phyloP scores from a whole-genome alignment of 129 eudicot genomes.

The Flaveria ramosissima region DNA sequence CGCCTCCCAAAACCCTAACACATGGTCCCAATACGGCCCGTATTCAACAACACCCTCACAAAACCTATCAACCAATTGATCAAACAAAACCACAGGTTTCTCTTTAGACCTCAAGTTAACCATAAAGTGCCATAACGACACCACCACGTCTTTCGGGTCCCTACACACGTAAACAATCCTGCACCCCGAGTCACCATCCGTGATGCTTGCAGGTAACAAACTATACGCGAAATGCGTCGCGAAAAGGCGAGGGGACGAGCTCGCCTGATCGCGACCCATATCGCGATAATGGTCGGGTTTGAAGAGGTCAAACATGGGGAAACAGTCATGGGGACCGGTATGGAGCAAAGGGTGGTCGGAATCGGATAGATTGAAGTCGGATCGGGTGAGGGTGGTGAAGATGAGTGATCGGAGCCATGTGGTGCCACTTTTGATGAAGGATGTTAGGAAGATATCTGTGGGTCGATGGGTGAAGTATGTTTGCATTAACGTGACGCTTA shows the following conservation, averaged over 20 bases:
- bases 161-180: background rate
- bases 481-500: background rate
- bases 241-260: background rate
- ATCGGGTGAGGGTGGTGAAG: slow-evolving; percentile 11
- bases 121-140: background rate
- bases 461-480: slow-evolving; percentile 11
- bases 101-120: background rate
- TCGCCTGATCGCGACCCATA: background rate
- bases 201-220: background rate
- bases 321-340: slow-evolving; percentile 7
- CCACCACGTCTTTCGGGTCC: background rate
- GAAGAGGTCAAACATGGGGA: background rate
- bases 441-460: slow-evolving; percentile 1
- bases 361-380: background rate
- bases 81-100: background rate
- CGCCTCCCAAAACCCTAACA: background rate
- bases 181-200: background rate
- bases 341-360: slow-evolving; percentile 16
- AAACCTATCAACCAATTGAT: background rate
- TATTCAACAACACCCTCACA: background rate
- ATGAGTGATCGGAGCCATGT: slow-evolving; percentile 22
- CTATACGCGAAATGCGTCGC: background rate
- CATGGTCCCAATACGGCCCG: background rate
- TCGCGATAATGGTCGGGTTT: background rate
- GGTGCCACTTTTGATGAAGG: slow-evolving; percentile 18